Conservation (phyloP, 2,329 filamentous ascomycete species). For the Zasmidium citrigriseum region DNA sequence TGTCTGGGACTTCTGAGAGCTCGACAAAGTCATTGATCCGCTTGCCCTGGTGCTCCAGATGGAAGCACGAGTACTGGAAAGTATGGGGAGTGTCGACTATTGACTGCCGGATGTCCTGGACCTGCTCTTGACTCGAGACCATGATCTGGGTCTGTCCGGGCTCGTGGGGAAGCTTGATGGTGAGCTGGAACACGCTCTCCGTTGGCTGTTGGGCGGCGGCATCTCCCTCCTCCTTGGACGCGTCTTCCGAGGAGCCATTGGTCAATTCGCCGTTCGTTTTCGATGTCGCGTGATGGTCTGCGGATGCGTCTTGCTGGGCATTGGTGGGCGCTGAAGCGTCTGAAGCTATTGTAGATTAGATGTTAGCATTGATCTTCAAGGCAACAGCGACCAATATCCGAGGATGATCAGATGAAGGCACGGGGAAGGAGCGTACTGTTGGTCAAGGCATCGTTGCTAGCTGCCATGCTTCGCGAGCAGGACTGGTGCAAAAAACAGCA, state of each 20-base stretch:
- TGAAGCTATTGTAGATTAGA: conserved; percentile 1
- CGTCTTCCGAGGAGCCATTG: conserved; percentile 18
- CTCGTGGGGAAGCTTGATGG: conserved; percentile 78
- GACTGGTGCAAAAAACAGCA: neutral
- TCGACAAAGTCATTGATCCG: conserved; percentile 95
- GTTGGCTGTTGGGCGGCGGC: conserved; percentile 19
- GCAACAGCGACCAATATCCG: too few relatives aligned
- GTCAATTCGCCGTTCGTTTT: conserved; percentile 17
- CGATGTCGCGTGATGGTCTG: conserved; percentile 16
- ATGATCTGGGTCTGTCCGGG: conserved; percentile 80
- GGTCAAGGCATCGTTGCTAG: conserved; percentile 9
- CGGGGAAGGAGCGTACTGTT: conserved; percentile 4
- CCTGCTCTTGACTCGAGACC: conserved; percentile 85
- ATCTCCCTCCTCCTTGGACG: conserved; percentile 21
- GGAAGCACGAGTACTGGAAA: conserved; percentile 98
- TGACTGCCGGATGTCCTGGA: conserved; percentile 95
- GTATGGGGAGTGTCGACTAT: conserved; percentile 91
- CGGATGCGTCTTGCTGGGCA: conserved; percentile 1
- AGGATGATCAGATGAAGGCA: neutral
- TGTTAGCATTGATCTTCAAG: neutral
- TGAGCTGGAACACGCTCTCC: conserved; percentile 65
- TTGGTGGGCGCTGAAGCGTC: conserved; percentile 11
- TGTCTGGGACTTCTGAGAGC: conserved; percentile 81
- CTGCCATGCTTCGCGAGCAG: conserved; percentile 8
- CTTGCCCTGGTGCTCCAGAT: conserved; percentile 85